Percentiles rank a stretch among this genome's conserved stretches.
Conservation (phyloP, 2,329 filamentous ascomycete species). For the Trichophyton mentagrophytes region DNA sequence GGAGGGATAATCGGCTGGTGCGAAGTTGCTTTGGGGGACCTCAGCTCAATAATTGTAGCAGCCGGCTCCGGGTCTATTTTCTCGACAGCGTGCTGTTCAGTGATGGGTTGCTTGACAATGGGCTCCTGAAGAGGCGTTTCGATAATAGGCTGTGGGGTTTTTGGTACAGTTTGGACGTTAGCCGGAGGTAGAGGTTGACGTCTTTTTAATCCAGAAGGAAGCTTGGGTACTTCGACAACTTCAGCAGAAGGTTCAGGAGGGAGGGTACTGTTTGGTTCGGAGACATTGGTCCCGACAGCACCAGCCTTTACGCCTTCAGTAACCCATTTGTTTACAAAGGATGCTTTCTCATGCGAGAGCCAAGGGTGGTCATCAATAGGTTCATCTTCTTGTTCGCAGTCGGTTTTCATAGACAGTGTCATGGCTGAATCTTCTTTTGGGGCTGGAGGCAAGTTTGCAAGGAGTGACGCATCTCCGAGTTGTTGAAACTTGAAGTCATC, state of each 20-base stretch:
- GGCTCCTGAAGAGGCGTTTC: not conserved
- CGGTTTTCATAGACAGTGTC: not conserved
- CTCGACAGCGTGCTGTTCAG: not conserved
- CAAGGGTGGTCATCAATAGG: constrained; percentile 15
- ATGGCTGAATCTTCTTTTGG: constrained; percentile 7
- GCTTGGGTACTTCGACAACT: not conserved
- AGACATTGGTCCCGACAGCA: constrained; percentile 5
- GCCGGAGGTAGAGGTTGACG: not conserved
- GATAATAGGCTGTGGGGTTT: not conserved
- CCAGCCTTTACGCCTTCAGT: constrained; percentile 16
- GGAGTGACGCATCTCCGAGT: constrained; percentile 20
- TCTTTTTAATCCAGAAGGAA: not conserved
- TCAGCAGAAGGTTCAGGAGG: constrained; percentile 7
- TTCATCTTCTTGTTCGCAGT: not conserved
- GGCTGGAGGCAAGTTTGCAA: constrained; percentile 11
- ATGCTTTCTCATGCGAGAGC: constrained; percentile 19
- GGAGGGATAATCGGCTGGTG: not conserved
- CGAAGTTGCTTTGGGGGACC: not conserved
- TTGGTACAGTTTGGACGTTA: not conserved
- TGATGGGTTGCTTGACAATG: no score
- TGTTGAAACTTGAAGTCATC: constrained; percentile 20
- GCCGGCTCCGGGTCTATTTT: not conserved
- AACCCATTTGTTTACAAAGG: constrained; percentile 22
- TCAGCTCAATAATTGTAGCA: not conserved
- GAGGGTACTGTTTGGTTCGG: constrained; percentile 6